Evolutionary conservation across 257 asterid genomes (phyloP), one percentile per base, ranked within the genome.

Genomic region (Verbena officinalis): DNA sequence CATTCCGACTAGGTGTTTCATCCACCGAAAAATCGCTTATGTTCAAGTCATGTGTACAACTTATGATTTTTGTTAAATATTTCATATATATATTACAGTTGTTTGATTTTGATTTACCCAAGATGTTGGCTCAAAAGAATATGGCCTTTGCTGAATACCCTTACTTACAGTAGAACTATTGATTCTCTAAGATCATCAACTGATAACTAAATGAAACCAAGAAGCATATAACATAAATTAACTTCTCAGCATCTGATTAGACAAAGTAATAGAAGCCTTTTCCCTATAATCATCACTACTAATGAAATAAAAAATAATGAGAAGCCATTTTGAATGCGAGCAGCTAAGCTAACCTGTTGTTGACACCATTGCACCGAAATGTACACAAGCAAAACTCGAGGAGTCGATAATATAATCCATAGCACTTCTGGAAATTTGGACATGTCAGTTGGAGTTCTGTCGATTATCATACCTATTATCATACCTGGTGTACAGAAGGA

Each of bases 321-420:
- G 24, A 17, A 43, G 51, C 30, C 31, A 54, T 43, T 22, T 19
- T 31, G 53, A 51, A 50, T 17, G 54, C n/a, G 44, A 64, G 36
- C 40, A 3, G 4, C 11, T 45, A 3, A 64, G 57, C 68, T 17
- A 46, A 30, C 11, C 46, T 3, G 3, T 45, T 12, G 46, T n/a
- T 16, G 7, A 20, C 27, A 56, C 21, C 43, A 9, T 19, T 9
- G 21, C 7, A 5, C 13, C 15, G 3, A 17, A 42, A 20, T 9
- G 34, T 13, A 42, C 40, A 39, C 19, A 51, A n/a, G n/a, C n/a
- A 30, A 27, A 31, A 8, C 53, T 34, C 3, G 30, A 19, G 27
- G 42, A 40, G 30, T 4, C 1, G 4, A 53, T 24, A 14, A 69
- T 27, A 27, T 23, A 11, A 40, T 27, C 9, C 43, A 39, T 2